Evolutionary conservation across 768 basidiomycete species (phyloP), one percentile per base, ranked within the genome.

Genomic region (Cyathus striatus): DNA sequence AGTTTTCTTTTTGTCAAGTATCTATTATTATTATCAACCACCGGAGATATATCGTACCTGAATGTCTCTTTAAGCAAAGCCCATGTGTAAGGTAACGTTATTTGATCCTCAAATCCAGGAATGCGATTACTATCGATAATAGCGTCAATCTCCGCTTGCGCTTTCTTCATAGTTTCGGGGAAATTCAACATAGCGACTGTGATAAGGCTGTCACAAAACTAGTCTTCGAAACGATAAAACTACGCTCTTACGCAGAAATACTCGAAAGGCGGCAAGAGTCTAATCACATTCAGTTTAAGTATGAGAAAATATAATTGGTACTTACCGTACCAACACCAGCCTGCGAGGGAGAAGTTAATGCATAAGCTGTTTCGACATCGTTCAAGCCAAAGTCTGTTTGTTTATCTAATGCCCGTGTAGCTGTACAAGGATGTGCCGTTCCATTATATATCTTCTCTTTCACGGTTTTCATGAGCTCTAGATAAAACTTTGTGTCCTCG

Each of bases 361-460:
- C 43, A 39, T 70, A 69, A 0, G 69, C 66, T 48, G 63, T 59
- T 49, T 70, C 69, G 23, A 65, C 57, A 17, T 63, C 48, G 12
- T 57, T 57, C 21, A 70, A 56, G 13, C 60, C 64, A 44, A 66
- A 68, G 6, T 64, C 56, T 16, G 41, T 33, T 40, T 66, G 60
- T 21, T 64, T 65, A 40, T 67, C 55, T 1, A 69, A 55, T 18
- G 68, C 56, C 24, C 68, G 59, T 37, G 49, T 58, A 1, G 58
- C 60, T 48, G 70, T 71, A 37, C 66, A 48, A 14, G 49, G 49
- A 16, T 48, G 49, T 0, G 49, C 49, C 1, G 32, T 50, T 17
- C 44, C 44, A 10, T 30, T 35, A 17, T 10, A 22, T 23, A 50
- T 21, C 20, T 44, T 20, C 2, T 38, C 36, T 16, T 41, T 47